Base-by-base conservation (phyloP, 768 basidiomycete species). In the Leccinum truebloodii region DNA sequence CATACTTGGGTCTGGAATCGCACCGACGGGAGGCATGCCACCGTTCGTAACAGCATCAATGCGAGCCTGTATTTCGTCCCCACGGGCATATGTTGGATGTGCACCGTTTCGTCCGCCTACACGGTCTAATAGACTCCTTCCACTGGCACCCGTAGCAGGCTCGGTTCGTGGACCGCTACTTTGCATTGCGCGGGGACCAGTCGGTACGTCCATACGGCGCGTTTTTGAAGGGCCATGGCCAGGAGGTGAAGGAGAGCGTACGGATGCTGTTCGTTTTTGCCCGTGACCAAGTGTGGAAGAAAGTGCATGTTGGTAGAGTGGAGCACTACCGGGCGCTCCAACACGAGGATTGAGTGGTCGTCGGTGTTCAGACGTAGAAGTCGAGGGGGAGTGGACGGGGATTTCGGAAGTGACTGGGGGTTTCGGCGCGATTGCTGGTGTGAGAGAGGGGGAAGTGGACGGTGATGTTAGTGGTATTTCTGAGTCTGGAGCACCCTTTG, bases 121-220 rank as follows among this genome's bases (percentile, higher is more conserved):
- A 54, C 94, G 83, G 66, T 95, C 94, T 41, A 93, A 76, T 49
- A 96, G 79, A 74, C 90, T 92, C 59, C 88, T 82, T 26, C 83
- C 77, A 7, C 65, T 69, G 18, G 72, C 62, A 54, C 55, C 65
- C 5, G 67, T 14, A 53, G 39, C 44, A 26, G 30, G 10, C 10
- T 71, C 70, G n/a, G 52, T 12, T 59, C 68, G 63, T 59, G 70
- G 37, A 44, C 59, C 44, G 5, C 64, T 54, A 13, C 72, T 66
- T 57, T 77, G 77, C 92, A 95, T 94, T 2, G 92, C 92, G 55
- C 94, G 83, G 20, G 94, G 94, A 24, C 90, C 93, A 3, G 89
- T 89, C 1, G 94, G 94, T 1, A 90, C 77, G 63, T 93, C 91
- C 30, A 81, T 87, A 62, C 89, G 84, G 63, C 90, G 81, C 13